phyloP scores from a whole-genome alignment of 176 grass and related monocot species.

The Musa troglodytarum region DNA sequence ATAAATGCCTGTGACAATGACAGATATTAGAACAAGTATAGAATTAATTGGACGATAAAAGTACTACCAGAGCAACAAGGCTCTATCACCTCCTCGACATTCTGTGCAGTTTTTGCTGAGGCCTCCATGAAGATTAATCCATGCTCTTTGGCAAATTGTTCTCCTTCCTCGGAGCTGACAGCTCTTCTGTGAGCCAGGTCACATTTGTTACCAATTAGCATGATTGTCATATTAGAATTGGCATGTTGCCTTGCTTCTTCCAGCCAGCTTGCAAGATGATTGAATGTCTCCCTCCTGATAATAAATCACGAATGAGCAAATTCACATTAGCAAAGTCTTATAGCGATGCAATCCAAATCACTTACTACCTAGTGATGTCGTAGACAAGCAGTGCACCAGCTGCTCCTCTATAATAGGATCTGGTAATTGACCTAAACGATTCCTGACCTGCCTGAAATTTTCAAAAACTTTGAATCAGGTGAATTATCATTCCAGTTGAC shows the following conservation, averaged over 20 bases:
- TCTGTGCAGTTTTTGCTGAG: conserved; percentile 61
- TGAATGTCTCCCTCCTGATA: conserved; percentile 65
- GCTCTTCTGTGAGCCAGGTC: conserved; percentile 59
- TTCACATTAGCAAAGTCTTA: background rate
- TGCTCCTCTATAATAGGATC: conserved; percentile 67
- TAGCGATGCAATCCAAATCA: background rate
- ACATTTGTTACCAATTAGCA: conserved; percentile 56
- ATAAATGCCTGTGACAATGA: conserved; percentile 44
- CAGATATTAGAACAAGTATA: background rate
- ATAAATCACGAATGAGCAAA: background rate
- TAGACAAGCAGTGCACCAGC: conserved; percentile 66
- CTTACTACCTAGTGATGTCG: conserved; percentile 48
- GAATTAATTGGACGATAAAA: background rate
- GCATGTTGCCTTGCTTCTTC: conserved; percentile 67
- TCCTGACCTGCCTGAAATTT: conserved; percentile 60
- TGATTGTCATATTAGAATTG: conserved; percentile 64
- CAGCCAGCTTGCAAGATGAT: conserved; percentile 66
- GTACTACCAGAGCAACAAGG: background rate
- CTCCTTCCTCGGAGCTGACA: conserved; percentile 55
- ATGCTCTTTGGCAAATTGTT: conserved; percentile 68
- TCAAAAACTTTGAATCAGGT: conserved; percentile 10
- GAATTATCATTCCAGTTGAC: background rate
- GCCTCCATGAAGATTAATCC: conserved; percentile 74
- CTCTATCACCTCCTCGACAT: conserved; percentile 51
- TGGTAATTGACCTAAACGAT: conserved; percentile 69